These are phyloP conservation scores for Kalmusia sp. DNA, from an alignment of 2,329 filamentous ascomycete species.

Conservation along the genomic window DNA sequence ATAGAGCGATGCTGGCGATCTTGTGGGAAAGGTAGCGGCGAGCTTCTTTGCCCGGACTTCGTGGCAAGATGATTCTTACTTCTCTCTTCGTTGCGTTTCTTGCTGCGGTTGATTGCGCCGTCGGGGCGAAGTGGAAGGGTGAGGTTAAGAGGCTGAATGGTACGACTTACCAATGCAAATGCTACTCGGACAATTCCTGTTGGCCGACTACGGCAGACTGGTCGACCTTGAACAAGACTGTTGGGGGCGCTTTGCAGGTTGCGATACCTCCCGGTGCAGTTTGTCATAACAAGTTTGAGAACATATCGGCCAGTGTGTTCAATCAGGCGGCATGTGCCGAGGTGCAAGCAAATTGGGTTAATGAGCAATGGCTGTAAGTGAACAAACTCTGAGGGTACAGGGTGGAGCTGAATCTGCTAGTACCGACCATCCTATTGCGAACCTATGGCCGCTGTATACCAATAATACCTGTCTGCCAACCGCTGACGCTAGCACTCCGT, in stretches of 20 bases:
- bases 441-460: slow-evolving; percentile 41
- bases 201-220: slow-evolving; percentile 39
- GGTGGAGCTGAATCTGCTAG: slow-evolving; percentile 20
- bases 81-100: slow-evolving; percentile 28
- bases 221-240: slow-evolving; percentile 37
- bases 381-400: not conserved
- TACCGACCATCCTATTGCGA: slow-evolving; percentile 39
- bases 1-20: slow-evolving; percentile 2
- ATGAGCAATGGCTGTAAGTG: slow-evolving; percentile 42
- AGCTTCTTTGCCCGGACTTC: not conserved
- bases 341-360: slow-evolving; percentile 30
- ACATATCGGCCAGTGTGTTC: slow-evolving; percentile 28
- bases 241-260: slow-evolving; percentile 33
- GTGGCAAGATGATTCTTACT: slow-evolving; percentile 30
- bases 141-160: slow-evolving; percentile 35
- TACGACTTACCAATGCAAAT: slow-evolving; percentile 41
- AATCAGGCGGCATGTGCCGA: slow-evolving; percentile 35
- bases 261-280: slow-evolving; percentile 39
- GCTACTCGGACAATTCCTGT: slow-evolving; percentile 43
- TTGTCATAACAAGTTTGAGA: slow-evolving; percentile 34
- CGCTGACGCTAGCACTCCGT: slow-evolving; percentile 29
- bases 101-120: slow-evolving; percentile 22
- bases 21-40: not conserved
- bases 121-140: slow-evolving; percentile 35
- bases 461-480: slow-evolving; percentile 44